phyloP scores from a whole-genome alignment of 1,284 basidiomycete genomes.

The Thelephora terrestris region DNA sequence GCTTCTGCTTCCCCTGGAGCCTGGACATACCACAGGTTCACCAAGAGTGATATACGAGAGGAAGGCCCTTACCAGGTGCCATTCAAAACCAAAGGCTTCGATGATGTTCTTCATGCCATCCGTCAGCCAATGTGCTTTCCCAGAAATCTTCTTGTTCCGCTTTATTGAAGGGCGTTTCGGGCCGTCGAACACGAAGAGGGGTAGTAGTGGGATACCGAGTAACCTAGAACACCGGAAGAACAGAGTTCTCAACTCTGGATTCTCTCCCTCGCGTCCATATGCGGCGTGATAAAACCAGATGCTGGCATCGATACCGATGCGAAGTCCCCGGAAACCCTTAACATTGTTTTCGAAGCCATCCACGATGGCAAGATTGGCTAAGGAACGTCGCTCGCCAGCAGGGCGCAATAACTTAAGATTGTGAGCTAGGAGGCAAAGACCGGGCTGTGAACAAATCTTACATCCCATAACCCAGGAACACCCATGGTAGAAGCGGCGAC shows the following conservation, averaged over 20 bases:
- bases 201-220: slow-evolving; percentile 70
- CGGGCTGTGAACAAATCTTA: slow-evolving; percentile 10
- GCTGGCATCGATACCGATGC: slow-evolving; percentile 70
- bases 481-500: slow-evolving; percentile 26
- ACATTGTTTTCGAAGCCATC: slow-evolving; percentile 63
- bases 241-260: slow-evolving; percentile 64
- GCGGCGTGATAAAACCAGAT: slow-evolving; percentile 79
- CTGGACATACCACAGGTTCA: slow-evolving; percentile 21
- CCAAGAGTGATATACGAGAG: not conserved
- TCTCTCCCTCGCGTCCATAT: slow-evolving; percentile 67
- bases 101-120: slow-evolving; percentile 73
- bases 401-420: slow-evolving; percentile 48
- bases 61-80: slow-evolving; percentile 50
- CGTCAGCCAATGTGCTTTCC: slow-evolving; percentile 52
- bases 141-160: slow-evolving; percentile 62
- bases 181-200: slow-evolving; percentile 93
- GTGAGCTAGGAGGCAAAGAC: not conserved
- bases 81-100: slow-evolving; percentile 83
- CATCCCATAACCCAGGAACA: slow-evolving; percentile 37
- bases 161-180: slow-evolving; percentile 77
- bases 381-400: slow-evolving; percentile 48
- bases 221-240: slow-evolving; percentile 72
- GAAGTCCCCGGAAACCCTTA: slow-evolving; percentile 47
- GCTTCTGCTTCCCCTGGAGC: slow-evolving; percentile 97
- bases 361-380: slow-evolving; percentile 57